Evolutionary conservation across 179 eudicot species (phyloP), one percentile per base, ranked within the genome.

Genomic region (Beta corolliflora): DNA sequence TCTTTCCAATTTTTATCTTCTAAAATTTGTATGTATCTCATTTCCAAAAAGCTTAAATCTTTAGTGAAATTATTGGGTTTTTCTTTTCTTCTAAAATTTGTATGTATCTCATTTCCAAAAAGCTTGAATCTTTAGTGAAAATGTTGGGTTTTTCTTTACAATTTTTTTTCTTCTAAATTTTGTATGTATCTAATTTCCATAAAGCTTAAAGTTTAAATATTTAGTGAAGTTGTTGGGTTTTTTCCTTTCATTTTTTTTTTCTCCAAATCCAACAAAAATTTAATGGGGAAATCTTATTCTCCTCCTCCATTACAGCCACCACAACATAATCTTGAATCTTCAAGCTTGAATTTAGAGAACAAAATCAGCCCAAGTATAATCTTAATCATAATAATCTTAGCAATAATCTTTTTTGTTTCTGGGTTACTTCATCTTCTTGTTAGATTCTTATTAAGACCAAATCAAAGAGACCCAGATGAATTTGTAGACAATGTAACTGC

Each of bases 361-460:
- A 89, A 87, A 83, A 91, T 94, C 7, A 93, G 93, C 78, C 97
- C 98, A 55, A 94, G 89, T 31, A 77, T 94, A 45, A 86, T 94
- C 1, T 81, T 94, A 13, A 91, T 93, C 82, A 93, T 95, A 66
- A 81, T 93, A 14, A 91, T 95, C 21, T 87, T 95, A 0, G 92
- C 98, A 11, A 85, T 92, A 45, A 89, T 92, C 82, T 93, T 92
- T 85, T 95, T 95, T 70, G 79, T 95, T 1, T 87, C 94, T 1
- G 96, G 98, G 2, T 80, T 95, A 73, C 93, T 95, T 13, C 98
- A 95, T 44, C 86, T 95, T 19, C 86, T 93, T 1, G 90, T 95
- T 0, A 84, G 97, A 64, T 88, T 84, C 61, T 77, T 95, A 0
- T 25, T 90, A 25, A 89, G 89, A 54, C 91, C 93, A 36, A 78